phyloP scores from a whole-genome alignment of 1,284 basidiomycete species.

The Cutaneotrichosporon daszewskae region DNA sequence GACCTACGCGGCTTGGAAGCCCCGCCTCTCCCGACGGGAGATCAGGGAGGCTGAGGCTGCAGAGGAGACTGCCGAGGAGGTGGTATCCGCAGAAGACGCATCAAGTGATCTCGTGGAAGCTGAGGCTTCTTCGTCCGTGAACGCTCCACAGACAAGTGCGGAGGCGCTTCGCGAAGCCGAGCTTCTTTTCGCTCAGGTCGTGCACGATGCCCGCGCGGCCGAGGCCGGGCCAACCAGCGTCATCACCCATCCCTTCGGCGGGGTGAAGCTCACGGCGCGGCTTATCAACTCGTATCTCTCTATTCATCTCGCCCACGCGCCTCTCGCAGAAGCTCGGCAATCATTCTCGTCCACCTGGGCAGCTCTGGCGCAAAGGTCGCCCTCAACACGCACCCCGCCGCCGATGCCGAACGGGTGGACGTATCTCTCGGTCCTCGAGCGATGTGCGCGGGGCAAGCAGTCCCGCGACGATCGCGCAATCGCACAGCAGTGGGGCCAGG shows the following conservation, averaged over 20 bases:
- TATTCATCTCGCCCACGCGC: constrained; percentile 54
- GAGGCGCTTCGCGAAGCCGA: constrained; percentile 70
- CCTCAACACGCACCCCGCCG: constrained; percentile 31
- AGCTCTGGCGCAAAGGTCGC: not conserved
- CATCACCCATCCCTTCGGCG: constrained; percentile 52
- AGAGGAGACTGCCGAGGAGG: constrained; percentile 1
- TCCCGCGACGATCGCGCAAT: constrained; percentile 14
- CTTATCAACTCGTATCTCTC: constrained; percentile 79
- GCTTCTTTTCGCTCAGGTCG: constrained; percentile 63
- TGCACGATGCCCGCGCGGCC: constrained; percentile 50
- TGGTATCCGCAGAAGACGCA: constrained; percentile 4
- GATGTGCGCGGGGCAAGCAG: constrained; percentile 50
- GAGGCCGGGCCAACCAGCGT: constrained; percentile 15
- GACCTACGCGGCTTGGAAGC: constrained; percentile 74
- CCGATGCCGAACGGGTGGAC: constrained; percentile 53
- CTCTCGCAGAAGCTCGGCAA: constrained; percentile 51
- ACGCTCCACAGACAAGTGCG: constrained; percentile 28
- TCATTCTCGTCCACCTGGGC: constrained; percentile 31
- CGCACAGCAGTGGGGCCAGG: constrained; percentile 23
- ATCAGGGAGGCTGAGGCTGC: not conserved
- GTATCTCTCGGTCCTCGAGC: constrained; percentile 63
- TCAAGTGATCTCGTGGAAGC: not conserved
- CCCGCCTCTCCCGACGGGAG: constrained; percentile 33
- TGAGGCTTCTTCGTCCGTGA: not conserved
- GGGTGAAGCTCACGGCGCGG: constrained; percentile 58